Evolutionary conservation across 345 rosid species (phyloP).

Genomic region (Toxicodendron radicans): DNA sequence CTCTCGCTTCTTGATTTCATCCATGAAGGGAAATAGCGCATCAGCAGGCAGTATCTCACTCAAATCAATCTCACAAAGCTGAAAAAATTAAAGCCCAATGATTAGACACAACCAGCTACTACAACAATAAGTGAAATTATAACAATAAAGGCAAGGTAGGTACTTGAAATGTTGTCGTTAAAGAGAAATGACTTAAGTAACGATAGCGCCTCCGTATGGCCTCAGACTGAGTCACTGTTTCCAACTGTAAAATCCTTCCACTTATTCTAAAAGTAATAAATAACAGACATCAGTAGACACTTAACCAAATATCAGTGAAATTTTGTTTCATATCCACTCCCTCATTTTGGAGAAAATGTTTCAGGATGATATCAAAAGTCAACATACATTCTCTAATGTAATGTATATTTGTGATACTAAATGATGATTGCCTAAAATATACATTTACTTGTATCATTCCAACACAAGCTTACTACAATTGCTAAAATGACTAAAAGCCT

Average conservation of each 20-base stretch:
- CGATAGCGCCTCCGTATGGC: conserved; percentile 85
- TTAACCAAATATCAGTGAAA: background rate
- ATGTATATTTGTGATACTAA: background rate
- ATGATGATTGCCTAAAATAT: background rate
- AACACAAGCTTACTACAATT: background rate
- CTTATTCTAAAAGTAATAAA: conserved; percentile 50
- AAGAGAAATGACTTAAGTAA: conserved; percentile 86
- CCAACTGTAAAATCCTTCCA: conserved; percentile 85
- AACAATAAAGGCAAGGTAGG: background rate
- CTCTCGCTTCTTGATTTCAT: conserved; percentile 86
- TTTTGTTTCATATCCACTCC: background rate
- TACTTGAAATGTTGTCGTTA: conserved; percentile 86
- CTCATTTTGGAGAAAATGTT: background rate
- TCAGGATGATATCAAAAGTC: background rate
- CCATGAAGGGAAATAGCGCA: conserved; percentile 74
- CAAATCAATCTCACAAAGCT: conserved; percentile 95
- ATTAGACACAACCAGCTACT: conserved; percentile 12
- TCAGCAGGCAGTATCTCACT: conserved; percentile 61
- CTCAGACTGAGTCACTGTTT: conserved; percentile 81
- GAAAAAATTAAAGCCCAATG: conserved; percentile 24
- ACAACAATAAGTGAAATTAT: background rate
- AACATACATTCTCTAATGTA: background rate
- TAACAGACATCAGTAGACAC: background rate
- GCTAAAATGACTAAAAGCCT: background rate
- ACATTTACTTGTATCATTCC: background rate